A percentile compares a stretch with the other conserved stretches of the same genome.
Evolutionary conservation across 208 protist species (phyloP).

Genomic region (Leishmania tropica): DNA sequence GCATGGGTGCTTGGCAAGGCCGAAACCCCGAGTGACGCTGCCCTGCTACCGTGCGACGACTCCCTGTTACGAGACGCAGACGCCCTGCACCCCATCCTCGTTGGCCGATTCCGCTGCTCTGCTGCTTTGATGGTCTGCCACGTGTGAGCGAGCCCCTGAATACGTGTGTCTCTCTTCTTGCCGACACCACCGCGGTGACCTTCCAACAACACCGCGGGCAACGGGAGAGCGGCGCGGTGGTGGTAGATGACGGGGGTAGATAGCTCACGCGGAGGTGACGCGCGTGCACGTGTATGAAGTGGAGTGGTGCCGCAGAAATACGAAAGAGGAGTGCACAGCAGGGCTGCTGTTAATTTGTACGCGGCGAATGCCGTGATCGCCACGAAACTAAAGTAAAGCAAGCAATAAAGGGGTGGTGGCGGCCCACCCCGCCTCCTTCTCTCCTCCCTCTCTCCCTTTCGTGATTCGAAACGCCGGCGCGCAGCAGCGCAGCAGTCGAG

Average conservation of each 20-base stretch:
- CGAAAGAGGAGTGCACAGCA: not conserved
- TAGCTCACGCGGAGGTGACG: not conserved
- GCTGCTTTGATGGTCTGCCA: no score
- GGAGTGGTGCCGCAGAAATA: not conserved
- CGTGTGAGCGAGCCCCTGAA: not conserved
- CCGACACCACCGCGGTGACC: not conserved
- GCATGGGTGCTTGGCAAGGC: constrained; percentile 1
- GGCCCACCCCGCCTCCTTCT: no score
- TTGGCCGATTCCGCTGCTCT: not conserved
- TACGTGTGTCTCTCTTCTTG: not conserved
- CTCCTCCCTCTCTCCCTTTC: no score
- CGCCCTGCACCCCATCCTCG: constrained; percentile 36
- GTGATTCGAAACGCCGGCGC: no score
- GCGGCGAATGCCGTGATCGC: not conserved
- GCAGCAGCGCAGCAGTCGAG: not conserved
- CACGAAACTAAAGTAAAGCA: not conserved
- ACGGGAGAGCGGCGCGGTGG: not conserved
- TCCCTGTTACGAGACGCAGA: constrained; percentile 19
- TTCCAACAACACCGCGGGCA: not conserved
- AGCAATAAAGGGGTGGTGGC: not conserved
- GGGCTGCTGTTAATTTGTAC: not conserved
- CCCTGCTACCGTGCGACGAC: not conserved
- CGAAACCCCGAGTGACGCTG: not conserved
- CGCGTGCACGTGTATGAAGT: not conserved
- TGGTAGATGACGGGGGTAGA: not conserved